These are phyloP conservation scores for Podospora comata DNA, from an alignment of 495 filamentous ascomycete species.

Conservation along the genomic window DNA sequence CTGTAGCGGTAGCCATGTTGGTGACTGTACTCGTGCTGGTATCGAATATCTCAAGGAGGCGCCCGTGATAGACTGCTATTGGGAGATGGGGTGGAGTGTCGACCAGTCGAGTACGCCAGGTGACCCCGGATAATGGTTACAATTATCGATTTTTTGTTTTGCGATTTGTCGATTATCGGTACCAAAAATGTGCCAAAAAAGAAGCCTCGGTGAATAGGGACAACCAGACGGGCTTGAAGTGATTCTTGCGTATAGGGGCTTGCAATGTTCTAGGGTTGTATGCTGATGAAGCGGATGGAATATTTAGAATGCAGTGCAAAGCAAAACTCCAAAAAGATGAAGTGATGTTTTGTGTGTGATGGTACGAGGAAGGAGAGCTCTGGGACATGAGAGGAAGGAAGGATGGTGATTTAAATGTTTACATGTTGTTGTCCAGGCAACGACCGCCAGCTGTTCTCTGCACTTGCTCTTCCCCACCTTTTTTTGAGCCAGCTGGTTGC, in stretches of 20 bases:
- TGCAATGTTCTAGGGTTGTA: background rate
- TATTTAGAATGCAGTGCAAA: background rate
- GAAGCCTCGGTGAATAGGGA: background rate
- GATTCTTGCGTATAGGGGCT: background rate
- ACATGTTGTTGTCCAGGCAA: constrained; percentile 17
- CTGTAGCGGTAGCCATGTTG: constrained; percentile 81
- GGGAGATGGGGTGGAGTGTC: background rate
- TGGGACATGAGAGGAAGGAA: background rate
- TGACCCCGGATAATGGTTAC: background rate
- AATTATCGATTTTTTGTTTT: constrained; percentile 2
- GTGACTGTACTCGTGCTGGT: constrained; percentile 32
- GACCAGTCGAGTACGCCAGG: background rate
- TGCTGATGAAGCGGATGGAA: background rate
- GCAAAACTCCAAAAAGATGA: background rate
- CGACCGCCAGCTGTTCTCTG: constrained; percentile 4
- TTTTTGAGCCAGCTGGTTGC: constrained; percentile 8
- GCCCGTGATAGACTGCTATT: background rate
- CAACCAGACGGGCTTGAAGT: background rate
- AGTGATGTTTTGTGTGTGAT: background rate
- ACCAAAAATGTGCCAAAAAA: constrained; percentile 5
- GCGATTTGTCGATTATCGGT: constrained; percentile 2
- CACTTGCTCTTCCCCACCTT: background rate
- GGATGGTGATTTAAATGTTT: constrained; percentile 16
- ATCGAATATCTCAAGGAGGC: constrained; percentile 40
- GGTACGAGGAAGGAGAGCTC: constrained; percentile 10